These are phyloP conservation scores for Tremellales sp. DNA, from an alignment of 1,284 basidiomycete genomes.

Conservation along the genomic window DNA sequence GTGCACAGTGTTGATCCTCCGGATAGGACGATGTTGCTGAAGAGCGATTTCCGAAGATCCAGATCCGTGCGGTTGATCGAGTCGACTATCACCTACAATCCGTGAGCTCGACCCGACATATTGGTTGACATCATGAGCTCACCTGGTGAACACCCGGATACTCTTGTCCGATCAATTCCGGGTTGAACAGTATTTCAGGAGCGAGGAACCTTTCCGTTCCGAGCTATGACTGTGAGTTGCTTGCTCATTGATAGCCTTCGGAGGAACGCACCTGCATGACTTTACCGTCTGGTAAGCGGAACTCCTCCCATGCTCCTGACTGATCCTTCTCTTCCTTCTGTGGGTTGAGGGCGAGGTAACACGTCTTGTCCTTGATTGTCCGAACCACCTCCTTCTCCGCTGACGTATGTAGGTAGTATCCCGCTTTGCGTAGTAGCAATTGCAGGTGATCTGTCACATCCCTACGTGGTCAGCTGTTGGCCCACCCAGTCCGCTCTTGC, in stretches of 20 bases:
- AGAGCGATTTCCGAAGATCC: slow-evolving; percentile 90
- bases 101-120: slow-evolving; percentile 67
- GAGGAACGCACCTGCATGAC: slow-evolving; percentile 74
- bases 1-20: slow-evolving; percentile 93
- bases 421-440: slow-evolving; percentile 85
- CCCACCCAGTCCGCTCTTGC: slow-evolving; percentile 1
- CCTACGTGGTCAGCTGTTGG: too few species aligned
- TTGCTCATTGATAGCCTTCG: background rate
- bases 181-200: slow-evolving; percentile 97
- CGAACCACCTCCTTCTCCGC: slow-evolving; percentile 96
- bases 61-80: slow-evolving; percentile 55
- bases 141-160: slow-evolving; percentile 97
- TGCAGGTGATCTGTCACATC: slow-evolving; percentile 97
- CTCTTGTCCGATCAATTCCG: slow-evolving; percentile 92
- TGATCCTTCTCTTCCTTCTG: slow-evolving; percentile 91
- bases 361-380: slow-evolving; percentile 97
- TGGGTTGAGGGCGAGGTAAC: slow-evolving; percentile 88
- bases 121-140: slow-evolving; percentile 50
- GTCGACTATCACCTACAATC: slow-evolving; percentile 53
- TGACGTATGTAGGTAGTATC: slow-evolving; percentile 92
- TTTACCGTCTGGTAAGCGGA: slow-evolving; percentile 92
- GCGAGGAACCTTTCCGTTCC: slow-evolving; percentile 94
- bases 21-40: slow-evolving; percentile 93
- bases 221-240: slow-evolving; percentile 60
- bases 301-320: slow-evolving; percentile 73